Conservation (phyloP, 768 basidiomycete species). For the Boletus patriciae region DNA sequence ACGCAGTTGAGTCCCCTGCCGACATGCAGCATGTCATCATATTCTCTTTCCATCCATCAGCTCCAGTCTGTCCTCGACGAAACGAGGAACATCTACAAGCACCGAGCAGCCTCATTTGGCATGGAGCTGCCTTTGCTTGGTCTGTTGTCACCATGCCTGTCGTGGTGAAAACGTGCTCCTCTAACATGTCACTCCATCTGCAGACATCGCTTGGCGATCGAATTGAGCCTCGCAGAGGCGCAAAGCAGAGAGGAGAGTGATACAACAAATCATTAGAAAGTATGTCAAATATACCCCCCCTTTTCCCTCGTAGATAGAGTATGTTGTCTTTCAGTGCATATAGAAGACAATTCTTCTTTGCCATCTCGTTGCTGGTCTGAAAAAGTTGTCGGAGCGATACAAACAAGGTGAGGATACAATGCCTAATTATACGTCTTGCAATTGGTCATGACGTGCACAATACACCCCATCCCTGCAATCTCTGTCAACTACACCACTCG, state of each 20-base stretch:
- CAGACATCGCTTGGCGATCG: constrained; percentile 49
- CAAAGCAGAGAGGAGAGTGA: constrained; percentile 5
- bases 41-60: constrained; percentile 37
- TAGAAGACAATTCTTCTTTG: not conserved
- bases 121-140: constrained; percentile 34
- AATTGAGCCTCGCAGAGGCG: constrained; percentile 66
- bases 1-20: constrained; percentile 10
- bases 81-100: constrained; percentile 16
- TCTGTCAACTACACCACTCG: constrained; percentile 73
- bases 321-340: not conserved
- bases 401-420: not conserved
- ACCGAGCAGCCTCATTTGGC: constrained; percentile 30
- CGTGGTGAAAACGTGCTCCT: constrained; percentile 4
- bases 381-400: not conserved
- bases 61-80: constrained; percentile 28
- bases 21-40: constrained; percentile 14
- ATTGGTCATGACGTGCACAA: constrained; percentile 84
- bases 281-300: not conserved
- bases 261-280: not conserved
- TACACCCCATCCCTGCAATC: constrained; percentile 91
- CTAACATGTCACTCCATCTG: constrained; percentile 15
- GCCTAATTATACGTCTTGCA: constrained; percentile 49
- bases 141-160: constrained; percentile 20
- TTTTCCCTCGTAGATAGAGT: not conserved
- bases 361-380: not conserved